Conservation (phyloP, 192 early-diverging fungal species). For the Dispira parvispora region DNA sequence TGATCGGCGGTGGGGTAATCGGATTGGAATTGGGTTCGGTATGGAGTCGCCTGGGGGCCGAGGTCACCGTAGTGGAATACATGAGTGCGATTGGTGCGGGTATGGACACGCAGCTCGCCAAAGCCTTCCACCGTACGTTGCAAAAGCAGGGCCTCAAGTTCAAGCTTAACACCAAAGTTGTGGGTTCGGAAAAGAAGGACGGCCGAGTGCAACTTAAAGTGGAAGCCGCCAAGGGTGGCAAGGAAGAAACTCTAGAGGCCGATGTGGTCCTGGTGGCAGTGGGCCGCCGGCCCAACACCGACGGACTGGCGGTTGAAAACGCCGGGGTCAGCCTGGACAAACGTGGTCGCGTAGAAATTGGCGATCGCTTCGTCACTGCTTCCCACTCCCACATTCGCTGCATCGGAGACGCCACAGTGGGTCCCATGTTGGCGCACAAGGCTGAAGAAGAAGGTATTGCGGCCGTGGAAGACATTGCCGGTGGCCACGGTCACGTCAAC, state of each 20-base stretch:
- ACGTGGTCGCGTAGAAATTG: conserved; percentile 70
- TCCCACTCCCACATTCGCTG: conserved; percentile 74
- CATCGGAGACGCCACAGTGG: conserved; percentile 93
- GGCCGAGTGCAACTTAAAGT: conserved; percentile 81
- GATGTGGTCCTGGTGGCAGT: conserved; percentile 88
- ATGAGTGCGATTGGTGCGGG: conserved; percentile 84
- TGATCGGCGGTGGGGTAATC: conserved; percentile 98
- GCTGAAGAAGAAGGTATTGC: conserved; percentile 99
- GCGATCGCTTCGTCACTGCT: conserved; percentile 47
- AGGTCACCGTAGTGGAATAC: conserved; percentile 94
- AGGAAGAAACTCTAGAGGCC: conserved; percentile 66
- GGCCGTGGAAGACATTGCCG: conserved; percentile 79
- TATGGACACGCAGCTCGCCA: conserved; percentile 90
- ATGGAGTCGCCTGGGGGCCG: conserved; percentile 86
- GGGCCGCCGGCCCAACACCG: conserved; percentile 88
- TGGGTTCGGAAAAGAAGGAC: conserved; percentile 65
- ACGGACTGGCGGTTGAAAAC: conserved; percentile 80
- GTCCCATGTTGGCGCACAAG: conserved; percentile 99
- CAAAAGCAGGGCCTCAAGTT: conserved; percentile 96
- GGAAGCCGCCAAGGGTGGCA: conserved; percentile 72
- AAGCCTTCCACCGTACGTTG: conserved; percentile 81
- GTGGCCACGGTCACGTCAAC: conserved; percentile 95
- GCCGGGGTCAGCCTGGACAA: conserved; percentile 79
- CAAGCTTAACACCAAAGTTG: conserved; percentile 94
- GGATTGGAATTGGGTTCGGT: conserved; percentile 98